phyloP scores from a whole-genome alignment of 805 yeast species.

The Ascoidea rubescens region DNA sequence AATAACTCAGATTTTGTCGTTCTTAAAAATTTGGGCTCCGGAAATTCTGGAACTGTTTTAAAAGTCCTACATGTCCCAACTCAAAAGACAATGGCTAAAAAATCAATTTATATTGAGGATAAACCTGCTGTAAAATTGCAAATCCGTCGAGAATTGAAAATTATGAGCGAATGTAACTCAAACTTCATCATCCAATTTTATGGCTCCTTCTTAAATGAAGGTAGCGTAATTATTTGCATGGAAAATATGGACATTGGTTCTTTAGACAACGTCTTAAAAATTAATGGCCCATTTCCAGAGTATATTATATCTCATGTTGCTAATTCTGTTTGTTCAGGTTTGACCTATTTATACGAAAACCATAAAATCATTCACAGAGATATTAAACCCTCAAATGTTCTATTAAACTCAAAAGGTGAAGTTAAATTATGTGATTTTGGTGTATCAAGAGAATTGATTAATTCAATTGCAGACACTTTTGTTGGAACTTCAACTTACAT shows the following conservation, averaged over 20 bases:
- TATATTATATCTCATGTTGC: constrained; percentile 61
- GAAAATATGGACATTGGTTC: constrained; percentile 95
- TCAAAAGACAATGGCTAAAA: constrained; percentile 80
- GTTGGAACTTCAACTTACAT: constrained; percentile 97
- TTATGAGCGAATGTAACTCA: constrained; percentile 79
- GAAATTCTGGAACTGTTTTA: constrained; percentile 87
- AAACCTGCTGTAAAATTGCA: constrained; percentile 69
- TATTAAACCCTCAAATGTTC: constrained; percentile 88
- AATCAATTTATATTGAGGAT: constrained; percentile 74
- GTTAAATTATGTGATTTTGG: constrained; percentile 95
- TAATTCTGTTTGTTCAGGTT: constrained; percentile 64
- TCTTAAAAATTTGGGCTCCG: constrained; percentile 73
- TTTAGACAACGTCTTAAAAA: constrained; percentile 58
- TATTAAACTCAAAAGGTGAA: constrained; percentile 75
- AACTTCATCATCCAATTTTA: constrained; percentile 80
- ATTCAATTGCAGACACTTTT: constrained; percentile 93
- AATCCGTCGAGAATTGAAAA: constrained; percentile 75
- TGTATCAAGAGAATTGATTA: constrained; percentile 80
- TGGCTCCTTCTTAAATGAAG: constrained; percentile 57
- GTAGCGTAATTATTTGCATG: constrained; percentile 65
- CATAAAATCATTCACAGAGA: constrained; percentile 92
- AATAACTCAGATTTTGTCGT: constrained; percentile 58
- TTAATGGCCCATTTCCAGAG: constrained; percentile 53
- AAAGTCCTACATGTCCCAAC: constrained; percentile 85
- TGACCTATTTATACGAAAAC: constrained; percentile 64